Conservation (phyloP, 176 grass and related monocot species). For the Musa itinerans region DNA sequence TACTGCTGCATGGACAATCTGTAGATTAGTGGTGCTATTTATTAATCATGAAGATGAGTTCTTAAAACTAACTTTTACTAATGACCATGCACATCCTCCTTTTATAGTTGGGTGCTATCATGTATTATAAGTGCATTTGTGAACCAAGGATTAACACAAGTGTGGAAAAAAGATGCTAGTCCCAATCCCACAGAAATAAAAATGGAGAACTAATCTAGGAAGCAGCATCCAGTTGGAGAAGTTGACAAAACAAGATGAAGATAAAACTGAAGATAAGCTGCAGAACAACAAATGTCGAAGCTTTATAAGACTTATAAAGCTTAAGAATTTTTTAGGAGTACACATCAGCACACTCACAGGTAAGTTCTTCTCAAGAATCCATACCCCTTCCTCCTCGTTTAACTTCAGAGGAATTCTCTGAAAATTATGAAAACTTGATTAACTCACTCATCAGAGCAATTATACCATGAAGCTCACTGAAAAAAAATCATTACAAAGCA, state of each 20-base stretch:
- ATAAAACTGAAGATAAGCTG: background rate
- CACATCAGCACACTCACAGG: slow-evolving; percentile 49
- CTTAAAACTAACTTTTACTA: no score
- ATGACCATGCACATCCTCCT: no score
- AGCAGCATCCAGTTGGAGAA: background rate
- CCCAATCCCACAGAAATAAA: background rate
- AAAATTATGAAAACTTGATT: background rate
- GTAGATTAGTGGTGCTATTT: no score
- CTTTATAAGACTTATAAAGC: background rate
- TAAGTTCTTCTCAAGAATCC: slow-evolving; percentile 31
- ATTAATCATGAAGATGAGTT: no score
- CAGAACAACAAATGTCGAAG: background rate
- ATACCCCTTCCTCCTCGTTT: background rate
- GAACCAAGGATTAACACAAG: no score
- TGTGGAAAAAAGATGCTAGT: no score
- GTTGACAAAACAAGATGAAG: background rate
- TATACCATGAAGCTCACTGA: background rate
- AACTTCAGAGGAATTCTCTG: slow-evolving; percentile 14
- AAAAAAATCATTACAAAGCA: background rate
- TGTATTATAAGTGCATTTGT: no score
- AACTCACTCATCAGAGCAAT: background rate
- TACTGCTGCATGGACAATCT: no score
- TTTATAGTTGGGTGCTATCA: no score
- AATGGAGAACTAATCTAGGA: background rate
- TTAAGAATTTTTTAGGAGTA: slow-evolving; percentile 11